A percentile compares a stretch with the other conserved stretches of the same genome.
Conservation (phyloP, 805 yeast genomes). For the Cyberlindnera misumaiensis region DNA sequence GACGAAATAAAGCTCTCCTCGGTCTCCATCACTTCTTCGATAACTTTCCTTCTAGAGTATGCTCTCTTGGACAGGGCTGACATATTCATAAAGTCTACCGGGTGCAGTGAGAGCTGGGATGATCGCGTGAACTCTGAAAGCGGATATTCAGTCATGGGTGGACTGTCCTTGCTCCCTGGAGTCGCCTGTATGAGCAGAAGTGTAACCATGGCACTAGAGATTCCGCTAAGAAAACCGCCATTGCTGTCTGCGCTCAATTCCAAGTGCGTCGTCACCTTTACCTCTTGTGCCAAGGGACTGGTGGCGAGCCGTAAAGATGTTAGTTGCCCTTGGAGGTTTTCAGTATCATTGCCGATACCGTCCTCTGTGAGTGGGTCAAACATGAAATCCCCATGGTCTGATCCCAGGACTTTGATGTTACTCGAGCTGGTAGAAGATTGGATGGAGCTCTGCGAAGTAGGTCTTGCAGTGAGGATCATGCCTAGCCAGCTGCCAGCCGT, state of each 20-base stretch:
- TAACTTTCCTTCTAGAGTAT: constrained; percentile 21
- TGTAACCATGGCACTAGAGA: not conserved
- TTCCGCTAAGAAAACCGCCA: not conserved
- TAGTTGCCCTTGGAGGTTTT: too few relatives aligned
- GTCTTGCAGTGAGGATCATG: too few relatives aligned
- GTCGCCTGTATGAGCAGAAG: not conserved
- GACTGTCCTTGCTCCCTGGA: not conserved
- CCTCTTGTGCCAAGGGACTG: too few relatives aligned
- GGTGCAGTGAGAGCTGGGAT: constrained; percentile 15
- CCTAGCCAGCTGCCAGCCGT: too few relatives aligned
- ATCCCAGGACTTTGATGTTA: too few relatives aligned
- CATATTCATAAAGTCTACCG: constrained; percentile 5
- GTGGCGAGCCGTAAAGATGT: too few relatives aligned
- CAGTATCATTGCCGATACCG: too few relatives aligned
- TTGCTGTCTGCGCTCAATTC: not conserved
- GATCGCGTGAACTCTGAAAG: constrained; percentile 10
- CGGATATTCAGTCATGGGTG: not conserved
- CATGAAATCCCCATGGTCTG: too few relatives aligned
- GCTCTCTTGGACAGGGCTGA: constrained; percentile 16
- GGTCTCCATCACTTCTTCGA: constrained; percentile 43
- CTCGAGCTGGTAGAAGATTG: too few relatives aligned
- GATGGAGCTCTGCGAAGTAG: too few relatives aligned
- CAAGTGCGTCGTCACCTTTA: too few relatives aligned
- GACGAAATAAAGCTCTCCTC: constrained; percentile 43
- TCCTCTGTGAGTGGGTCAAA: too few relatives aligned